Conservation (phyloP, 1,284 basidiomycete species). For the Sanghuangporus baumii region DNA sequence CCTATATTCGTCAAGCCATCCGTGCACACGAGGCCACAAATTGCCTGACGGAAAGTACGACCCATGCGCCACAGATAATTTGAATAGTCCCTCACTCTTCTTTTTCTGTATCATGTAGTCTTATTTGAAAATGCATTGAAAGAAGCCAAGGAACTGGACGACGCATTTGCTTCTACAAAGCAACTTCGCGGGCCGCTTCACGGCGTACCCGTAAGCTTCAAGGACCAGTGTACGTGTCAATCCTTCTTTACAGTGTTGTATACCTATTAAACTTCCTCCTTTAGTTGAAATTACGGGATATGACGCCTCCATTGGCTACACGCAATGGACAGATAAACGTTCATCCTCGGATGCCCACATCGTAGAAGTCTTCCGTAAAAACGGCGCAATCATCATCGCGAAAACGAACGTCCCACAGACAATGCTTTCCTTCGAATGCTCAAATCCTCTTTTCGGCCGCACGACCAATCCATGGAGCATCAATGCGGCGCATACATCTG, state of each 20-base stretch:
- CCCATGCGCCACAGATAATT: background rate
- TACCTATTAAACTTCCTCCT: background rate
- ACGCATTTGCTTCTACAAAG: slow-evolving; percentile 55
- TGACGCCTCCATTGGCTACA: slow-evolving; percentile 73
- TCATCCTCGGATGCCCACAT: slow-evolving; percentile 52
- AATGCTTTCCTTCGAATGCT: slow-evolving; percentile 82
- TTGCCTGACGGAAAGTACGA: slow-evolving; percentile 70
- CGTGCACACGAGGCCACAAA: slow-evolving; percentile 65
- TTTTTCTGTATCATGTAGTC: slow-evolving; percentile 35
- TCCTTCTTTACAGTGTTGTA: background rate
- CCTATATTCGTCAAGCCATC: slow-evolving; percentile 64
- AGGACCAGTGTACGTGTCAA: slow-evolving; percentile 55
- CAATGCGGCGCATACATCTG: slow-evolving; percentile 49
- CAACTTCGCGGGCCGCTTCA: slow-evolving; percentile 67
- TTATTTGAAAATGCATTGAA: slow-evolving; percentile 63
- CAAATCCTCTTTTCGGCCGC: slow-evolving; percentile 78
- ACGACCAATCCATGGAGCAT: slow-evolving; percentile 68
- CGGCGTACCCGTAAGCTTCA: slow-evolving; percentile 77
- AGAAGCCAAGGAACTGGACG: slow-evolving; percentile 59
- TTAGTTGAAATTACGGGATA: slow-evolving; percentile 52
- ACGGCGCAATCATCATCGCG: slow-evolving; percentile 53
- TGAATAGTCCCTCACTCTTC: background rate
- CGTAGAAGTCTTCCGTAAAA: slow-evolving; percentile 39
- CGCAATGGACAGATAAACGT: slow-evolving; percentile 58
- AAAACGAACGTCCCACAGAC: slow-evolving; percentile 84